Evolutionary conservation across 306 rosid genomes (phyloP).

Genomic region (Vigna radiata): DNA sequence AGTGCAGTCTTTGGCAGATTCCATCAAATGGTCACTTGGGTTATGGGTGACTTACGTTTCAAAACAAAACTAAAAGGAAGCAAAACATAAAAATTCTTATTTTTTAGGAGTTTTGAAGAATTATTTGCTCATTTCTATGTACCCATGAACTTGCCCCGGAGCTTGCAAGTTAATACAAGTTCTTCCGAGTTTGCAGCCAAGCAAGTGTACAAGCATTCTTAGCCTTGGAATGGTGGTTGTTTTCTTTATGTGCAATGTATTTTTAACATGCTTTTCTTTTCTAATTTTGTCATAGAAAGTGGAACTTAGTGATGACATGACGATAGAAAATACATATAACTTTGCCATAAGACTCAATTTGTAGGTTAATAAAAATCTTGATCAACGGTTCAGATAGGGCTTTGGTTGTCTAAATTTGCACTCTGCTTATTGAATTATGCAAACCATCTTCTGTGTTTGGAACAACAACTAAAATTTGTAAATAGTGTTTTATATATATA

Average conservation of each 20-base stretch:
- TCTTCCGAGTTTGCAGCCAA: not conserved
- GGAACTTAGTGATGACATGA: slow-evolving; percentile 6
- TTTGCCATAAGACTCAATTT: slow-evolving; percentile 20
- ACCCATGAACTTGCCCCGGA: not conserved
- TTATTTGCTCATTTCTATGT: not conserved
- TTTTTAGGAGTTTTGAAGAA: not conserved
- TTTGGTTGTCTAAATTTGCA: slow-evolving; percentile 10
- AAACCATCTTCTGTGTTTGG: slow-evolving; percentile 3
- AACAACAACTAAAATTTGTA: too few species aligned
- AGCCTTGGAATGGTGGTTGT: slow-evolving; percentile 15
- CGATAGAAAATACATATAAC: not conserved
- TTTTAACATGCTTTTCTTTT: not conserved
- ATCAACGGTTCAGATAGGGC: slow-evolving; percentile 4
- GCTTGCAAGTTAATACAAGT: not conserved
- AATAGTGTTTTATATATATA: too few species aligned
- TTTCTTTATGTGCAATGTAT: slow-evolving; percentile 13
- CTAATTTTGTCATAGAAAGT: slow-evolving; percentile 5
- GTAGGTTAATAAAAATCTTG: slow-evolving; percentile 16
- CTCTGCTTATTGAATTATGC: slow-evolving; percentile 11
- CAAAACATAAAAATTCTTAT: not conserved
- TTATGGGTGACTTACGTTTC: not conserved
- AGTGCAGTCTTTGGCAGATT: too few species aligned
- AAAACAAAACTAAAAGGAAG: not conserved
- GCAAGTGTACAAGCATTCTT: not conserved
- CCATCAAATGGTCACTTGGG: not conserved